phyloP scores from a whole-genome alignment of 345 rosid genomes.

The Cardamine chenopodiifolia region DNA sequence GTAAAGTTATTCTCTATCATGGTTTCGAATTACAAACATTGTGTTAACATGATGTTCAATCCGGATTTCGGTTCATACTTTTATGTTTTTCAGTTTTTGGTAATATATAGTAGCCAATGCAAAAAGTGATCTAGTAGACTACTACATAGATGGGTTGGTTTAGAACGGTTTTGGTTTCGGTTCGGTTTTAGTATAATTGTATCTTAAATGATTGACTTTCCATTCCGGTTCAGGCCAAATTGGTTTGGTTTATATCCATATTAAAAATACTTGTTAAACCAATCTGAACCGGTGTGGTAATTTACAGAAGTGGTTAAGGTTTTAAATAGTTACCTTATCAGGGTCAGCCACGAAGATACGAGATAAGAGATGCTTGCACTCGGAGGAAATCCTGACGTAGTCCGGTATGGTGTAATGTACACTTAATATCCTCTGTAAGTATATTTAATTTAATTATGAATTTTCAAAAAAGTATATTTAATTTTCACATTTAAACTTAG shows the following conservation, averaged over 20 bases:
- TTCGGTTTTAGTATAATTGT: not conserved
- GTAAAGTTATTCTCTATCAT: conserved; percentile 64
- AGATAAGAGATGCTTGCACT: conserved; percentile 78
- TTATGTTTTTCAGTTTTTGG: not conserved
- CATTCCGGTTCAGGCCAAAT: not conserved
- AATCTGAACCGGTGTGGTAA: not conserved
- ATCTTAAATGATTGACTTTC: not conserved
- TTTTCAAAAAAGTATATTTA: not conserved
- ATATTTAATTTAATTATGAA: not conserved
- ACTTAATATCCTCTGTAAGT: conserved; percentile 78
- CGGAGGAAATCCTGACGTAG: conserved; percentile 75
- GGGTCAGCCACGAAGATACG: conserved; percentile 81
- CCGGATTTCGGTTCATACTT: not conserved
- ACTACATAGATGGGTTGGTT: not conserved
- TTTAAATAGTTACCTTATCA: conserved; percentile 55
- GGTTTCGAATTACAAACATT: not conserved
- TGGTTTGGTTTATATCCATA: not conserved
- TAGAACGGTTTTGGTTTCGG: not conserved
- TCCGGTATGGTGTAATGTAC: conserved; percentile 89
- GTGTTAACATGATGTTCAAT: not conserved
- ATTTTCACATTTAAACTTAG: not conserved
- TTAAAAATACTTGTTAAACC: not conserved
- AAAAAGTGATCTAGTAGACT: not conserved
- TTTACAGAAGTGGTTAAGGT: not conserved
- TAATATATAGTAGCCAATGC: not conserved